Percentiles rank a stretch among this genome's conserved stretches.
These are phyloP conservation scores for Chlorokybus atmophyticus DNA, from an alignment of 139 green algal species.

Conservation along the genomic window DNA sequence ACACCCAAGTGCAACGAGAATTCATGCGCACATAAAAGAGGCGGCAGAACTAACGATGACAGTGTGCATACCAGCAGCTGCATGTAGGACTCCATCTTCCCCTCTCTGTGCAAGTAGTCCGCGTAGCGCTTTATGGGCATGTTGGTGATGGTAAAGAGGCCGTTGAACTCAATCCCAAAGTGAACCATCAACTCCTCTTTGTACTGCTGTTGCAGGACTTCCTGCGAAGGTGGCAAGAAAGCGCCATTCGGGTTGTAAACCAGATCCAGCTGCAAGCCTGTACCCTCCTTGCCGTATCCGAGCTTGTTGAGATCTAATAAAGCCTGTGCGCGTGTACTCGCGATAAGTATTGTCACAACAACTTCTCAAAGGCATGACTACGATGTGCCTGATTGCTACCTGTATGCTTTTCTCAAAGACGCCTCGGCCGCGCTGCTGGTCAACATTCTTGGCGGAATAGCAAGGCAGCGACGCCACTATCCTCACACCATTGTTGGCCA, in stretches of 20 bases:
- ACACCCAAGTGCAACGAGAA: too few relatives aligned
- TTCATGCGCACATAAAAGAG: too few relatives aligned
- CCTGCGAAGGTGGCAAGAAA: conserved; percentile 47
- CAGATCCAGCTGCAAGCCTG: conserved; percentile 66
- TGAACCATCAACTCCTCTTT: conserved; percentile 44
- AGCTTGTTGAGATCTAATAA: background rate
- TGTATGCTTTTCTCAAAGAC: conserved; percentile 84
- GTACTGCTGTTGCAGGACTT: conserved; percentile 44
- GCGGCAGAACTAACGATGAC: too few relatives aligned
- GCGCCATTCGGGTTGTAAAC: conserved; percentile 88
- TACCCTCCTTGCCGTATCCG: conserved; percentile 38
- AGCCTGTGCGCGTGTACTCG: too few relatives aligned
- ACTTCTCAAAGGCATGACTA: too few relatives aligned
- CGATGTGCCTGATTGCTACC: too few relatives aligned
- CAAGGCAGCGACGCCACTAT: conserved; percentile 91
- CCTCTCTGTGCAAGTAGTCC: conserved; percentile 50
- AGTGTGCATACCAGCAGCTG: conserved; percentile 35
- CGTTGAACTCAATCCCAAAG: conserved; percentile 75
- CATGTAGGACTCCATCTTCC: conserved; percentile 77
- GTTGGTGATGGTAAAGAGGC: conserved; percentile 91
- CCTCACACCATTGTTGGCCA: conserved; percentile 64
- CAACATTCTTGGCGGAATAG: conserved; percentile 75
- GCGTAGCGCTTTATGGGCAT: conserved; percentile 93
- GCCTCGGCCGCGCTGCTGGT: conserved; percentile 55
- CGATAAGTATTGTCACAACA: too few relatives aligned